Evolutionary conservation across 768 basidiomycete species (phyloP), one percentile per base, ranked within the genome.

Genomic region (Serpula lacrymans): DNA sequence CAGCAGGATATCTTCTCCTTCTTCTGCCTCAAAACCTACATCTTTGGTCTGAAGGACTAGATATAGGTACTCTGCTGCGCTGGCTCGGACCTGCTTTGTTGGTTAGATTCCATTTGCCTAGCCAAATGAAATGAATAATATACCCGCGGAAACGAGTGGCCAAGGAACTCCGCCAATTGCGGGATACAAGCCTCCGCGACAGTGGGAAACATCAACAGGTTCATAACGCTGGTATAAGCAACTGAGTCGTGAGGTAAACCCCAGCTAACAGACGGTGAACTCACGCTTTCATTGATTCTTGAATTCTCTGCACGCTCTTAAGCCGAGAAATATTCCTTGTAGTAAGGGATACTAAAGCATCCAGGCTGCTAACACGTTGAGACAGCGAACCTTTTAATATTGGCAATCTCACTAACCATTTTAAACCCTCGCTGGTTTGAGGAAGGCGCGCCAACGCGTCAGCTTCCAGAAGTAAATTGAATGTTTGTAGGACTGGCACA

Each of bases 251-350:
- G 16, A 30, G 8, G 30, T 9, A 21, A 31, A 25, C 12, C 8
- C 20, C 27, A 27, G 12, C 17, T 24, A 37, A 37, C 42, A 47
- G 46, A 49, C 49, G 13, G 34, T 14, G 26, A 40, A 66, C 72
- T 47, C 52, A 95, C 95, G 88, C 78, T 60, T 84, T 88, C 88
- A 91, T 89, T 4, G 82, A 80, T 43, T 84, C 80, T 9, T 75
- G 71, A 17, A 96, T 81, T 40, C 95, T 67, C 50, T 85, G 85
- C n/a, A 89, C 65, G 47, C 80, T 95, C 65, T 92, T 96, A 41
- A 93, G 60, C 21, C 76, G 77, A 12, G 69, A 63, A 8, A 88
- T 70, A 55, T 84, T 83, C 53, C 68, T 78, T 13, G 77, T 73
- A 21, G 75, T 71, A 35, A 90, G 62, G 9, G 68, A 53, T 22